phyloP scores from a whole-genome alignment of 2,329 filamentous ascomycete genomes.

The Cordyceps militaris region DNA sequence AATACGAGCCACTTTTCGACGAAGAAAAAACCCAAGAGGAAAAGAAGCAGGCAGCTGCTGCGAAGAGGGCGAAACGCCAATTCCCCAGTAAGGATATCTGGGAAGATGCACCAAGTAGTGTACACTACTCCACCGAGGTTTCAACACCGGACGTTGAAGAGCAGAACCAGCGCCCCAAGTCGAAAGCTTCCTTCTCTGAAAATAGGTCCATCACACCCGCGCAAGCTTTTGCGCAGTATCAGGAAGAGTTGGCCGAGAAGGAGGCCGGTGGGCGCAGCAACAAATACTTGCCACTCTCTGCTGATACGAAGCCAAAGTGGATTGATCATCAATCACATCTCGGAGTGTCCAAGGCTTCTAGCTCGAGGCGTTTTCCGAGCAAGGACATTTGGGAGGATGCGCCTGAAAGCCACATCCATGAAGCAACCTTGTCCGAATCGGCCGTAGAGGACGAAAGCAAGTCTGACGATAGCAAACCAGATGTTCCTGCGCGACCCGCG shows the following conservation, averaged over 20 bases:
- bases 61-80: slow-evolving; percentile 52
- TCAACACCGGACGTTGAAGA: slow-evolving; percentile 59
- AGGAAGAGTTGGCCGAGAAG: slow-evolving; percentile 41
- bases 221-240: slow-evolving; percentile 58
- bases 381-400: slow-evolving; percentile 92
- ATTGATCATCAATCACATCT: slow-evolving; percentile 42
- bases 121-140: slow-evolving; percentile 73
- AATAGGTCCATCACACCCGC: slow-evolving; percentile 48
- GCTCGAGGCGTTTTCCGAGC: slow-evolving; percentile 75
- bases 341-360: slow-evolving; percentile 43
- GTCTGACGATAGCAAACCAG: slow-evolving; percentile 22
- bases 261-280: slow-evolving; percentile 23
- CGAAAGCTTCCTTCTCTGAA: slow-evolving; percentile 20
- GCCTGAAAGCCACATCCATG: slow-evolving; percentile 73
- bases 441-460: slow-evolving; percentile 20
- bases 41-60: slow-evolving; percentile 30
- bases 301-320: slow-evolving; percentile 35
- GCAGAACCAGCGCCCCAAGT: slow-evolving; percentile 32
- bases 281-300: slow-evolving; percentile 21
- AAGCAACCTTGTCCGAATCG: slow-evolving; percentile 58
- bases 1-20: slow-evolving; percentile 92
- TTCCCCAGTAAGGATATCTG: slow-evolving; percentile 96
- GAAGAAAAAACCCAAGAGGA: slow-evolving; percentile 58
- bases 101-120: slow-evolving; percentile 89
- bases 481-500: slow-evolving; percentile 24